Base-by-base conservation (phyloP, 1,284 basidiomycete genomes). In the Ustilago trichophora region DNA sequence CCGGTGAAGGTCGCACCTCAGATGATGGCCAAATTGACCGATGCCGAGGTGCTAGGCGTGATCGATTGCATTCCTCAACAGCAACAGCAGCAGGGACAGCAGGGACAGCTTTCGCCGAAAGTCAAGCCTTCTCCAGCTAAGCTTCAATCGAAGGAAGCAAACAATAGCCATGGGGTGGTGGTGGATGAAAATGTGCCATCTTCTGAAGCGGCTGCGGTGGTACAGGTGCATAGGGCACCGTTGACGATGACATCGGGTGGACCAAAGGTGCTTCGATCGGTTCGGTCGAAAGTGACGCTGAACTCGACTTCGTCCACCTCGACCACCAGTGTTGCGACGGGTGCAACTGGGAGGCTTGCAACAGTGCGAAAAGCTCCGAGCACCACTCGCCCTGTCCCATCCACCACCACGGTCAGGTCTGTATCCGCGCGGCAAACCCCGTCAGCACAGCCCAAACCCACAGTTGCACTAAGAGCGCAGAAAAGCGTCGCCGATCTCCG, bases 31-130 rank as follows among this genome's bases (percentile, higher is more conserved):
- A 33, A 21, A 12, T 10, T 34, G 27, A 49, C 26, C 22, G 67
- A 65, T 34, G 62, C 53, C 2, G 67, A 70, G 2, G 67, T 64
- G 37, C 37, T 70, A 12, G 67, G 57, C 4, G 62, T 59, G 12
- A 47, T 67, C 13, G 53, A 57, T 9, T n/a, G n/a, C n/a, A n/a
- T 29, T 29, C 27, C 13, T 29, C 27, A 29, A 29, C 19, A 35
- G 26, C 45, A 4, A 47, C 33, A 13, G n/a, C 26, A 3, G 27
- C 44, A 35, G n/a, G 33, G n/a, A n/a, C n/a, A n/a, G n/a, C n/a
- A n/a, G n/a, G n/a, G n/a, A n/a, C n/a, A n/a, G n/a, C n/a, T n/a
- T n/a, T n/a, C n/a, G n/a, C n/a, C n/a, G n/a, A n/a, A n/a, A n/a
- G n/a, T n/a, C n/a, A n/a, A n/a, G n/a, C n/a, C n/a, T n/a, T n/a